phyloP scores from a whole-genome alignment of 495 filamentous ascomycete species.

The Usnea hakonensis region DNA sequence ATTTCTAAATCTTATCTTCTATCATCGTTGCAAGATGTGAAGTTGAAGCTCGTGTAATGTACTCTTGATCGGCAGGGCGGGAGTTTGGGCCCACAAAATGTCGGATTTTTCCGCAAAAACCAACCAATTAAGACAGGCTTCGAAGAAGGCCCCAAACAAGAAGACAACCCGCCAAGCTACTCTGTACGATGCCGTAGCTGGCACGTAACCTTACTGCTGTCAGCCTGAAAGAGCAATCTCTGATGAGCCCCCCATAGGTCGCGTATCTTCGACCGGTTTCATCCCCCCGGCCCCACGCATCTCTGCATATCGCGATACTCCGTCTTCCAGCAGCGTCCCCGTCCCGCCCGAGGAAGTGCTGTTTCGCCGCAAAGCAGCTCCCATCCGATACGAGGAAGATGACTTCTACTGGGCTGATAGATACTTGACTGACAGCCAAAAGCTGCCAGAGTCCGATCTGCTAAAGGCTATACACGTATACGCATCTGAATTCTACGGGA shows the following conservation, averaged over 20 bases:
- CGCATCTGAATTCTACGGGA: slow-evolving; percentile 61
- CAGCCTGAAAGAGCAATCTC: not conserved
- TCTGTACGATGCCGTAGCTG: slow-evolving; percentile 76
- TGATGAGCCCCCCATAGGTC: slow-evolving; percentile 34
- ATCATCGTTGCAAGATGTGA: not conserved
- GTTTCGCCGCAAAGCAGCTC: slow-evolving; percentile 54
- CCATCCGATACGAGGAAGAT: slow-evolving; percentile 56
- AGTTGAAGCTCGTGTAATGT: not conserved
- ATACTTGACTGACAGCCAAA: slow-evolving; percentile 42
- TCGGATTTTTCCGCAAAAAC: not conserved
- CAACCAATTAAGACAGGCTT: not conserved
- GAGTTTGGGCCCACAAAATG: not conserved
- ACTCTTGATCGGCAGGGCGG: not conserved
- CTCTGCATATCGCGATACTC: slow-evolving; percentile 43
- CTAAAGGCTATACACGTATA: slow-evolving; percentile 72
- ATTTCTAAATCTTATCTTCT: too few relatives aligned
- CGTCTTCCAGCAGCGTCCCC: slow-evolving; percentile 43
- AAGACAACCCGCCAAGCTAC: slow-evolving; percentile 31
- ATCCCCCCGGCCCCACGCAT: slow-evolving; percentile 30
- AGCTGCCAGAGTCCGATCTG: slow-evolving; percentile 64
- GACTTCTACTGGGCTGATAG: slow-evolving; percentile 62
- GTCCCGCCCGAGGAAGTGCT: slow-evolving; percentile 69
- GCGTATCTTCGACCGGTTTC: slow-evolving; percentile 40
- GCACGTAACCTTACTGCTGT: slow-evolving; percentile 33
- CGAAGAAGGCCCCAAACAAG: not conserved